Conservation (phyloP, 805 yeast species). For the Grigorovia humatica region DNA sequence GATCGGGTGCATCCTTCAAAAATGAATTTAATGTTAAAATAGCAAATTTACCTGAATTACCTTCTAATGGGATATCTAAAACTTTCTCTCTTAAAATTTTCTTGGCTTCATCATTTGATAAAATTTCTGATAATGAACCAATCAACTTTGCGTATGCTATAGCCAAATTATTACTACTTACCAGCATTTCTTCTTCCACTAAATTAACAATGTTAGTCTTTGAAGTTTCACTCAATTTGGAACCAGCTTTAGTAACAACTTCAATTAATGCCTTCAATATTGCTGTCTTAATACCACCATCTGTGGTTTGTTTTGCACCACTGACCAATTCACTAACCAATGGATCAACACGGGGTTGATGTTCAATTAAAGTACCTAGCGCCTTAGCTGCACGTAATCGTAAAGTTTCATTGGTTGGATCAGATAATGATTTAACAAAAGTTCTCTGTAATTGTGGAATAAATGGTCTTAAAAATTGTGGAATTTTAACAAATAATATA, state of each 20-base stretch:
- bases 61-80: constrained; percentile 34
- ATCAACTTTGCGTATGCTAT: constrained; percentile 69
- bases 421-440: constrained; percentile 83
- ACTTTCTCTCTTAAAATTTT: constrained; percentile 52
- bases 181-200: constrained; percentile 59
- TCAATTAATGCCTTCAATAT: constrained; percentile 78
- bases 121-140: constrained; percentile 63
- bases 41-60: constrained; percentile 47
- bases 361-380: constrained; percentile 73
- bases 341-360: constrained; percentile 92
- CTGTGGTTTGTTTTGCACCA: constrained; percentile 59
- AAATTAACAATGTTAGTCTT: constrained; percentile 57
- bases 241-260: constrained; percentile 72
- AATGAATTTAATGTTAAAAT: constrained; percentile 69
- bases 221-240: constrained; percentile 63
- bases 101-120: constrained; percentile 53
- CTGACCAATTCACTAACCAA: constrained; percentile 71
- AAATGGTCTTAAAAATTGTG: constrained; percentile 86
- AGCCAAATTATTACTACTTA: constrained; percentile 49
- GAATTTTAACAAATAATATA: constrained; percentile 67
- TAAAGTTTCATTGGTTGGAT: constrained; percentile 58
- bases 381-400: constrained; percentile 84
- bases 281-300: constrained; percentile 67
- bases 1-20: constrained; percentile 63
- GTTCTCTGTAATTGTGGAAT: constrained; percentile 97